These are phyloP conservation scores for Carex cristatella DNA, from an alignment of 176 grass and related monocot genomes.

Conservation along the genomic window DNA sequence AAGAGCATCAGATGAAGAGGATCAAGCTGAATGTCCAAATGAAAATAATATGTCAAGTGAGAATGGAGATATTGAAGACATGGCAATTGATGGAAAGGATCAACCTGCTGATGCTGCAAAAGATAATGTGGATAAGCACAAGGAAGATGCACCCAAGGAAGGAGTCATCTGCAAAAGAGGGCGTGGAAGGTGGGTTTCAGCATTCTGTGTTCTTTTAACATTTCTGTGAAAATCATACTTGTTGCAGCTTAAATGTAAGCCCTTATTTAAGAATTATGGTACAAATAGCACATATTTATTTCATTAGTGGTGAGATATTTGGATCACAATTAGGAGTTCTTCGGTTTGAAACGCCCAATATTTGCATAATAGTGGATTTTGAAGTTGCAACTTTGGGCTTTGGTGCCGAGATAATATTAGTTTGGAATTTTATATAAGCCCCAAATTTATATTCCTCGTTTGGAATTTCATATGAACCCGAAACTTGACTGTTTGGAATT, in stretches of 20 bases:
- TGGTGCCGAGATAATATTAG: background rate
- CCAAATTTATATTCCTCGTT: too few species aligned
- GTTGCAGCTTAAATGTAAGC: background rate
- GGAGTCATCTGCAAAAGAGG: background rate
- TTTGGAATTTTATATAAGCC: background rate
- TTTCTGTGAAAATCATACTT: background rate
- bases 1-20: background rate
- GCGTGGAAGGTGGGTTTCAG: background rate
- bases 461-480: too few species aligned
- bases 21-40: background rate
- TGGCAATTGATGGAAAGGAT: background rate
- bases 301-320: background rate
- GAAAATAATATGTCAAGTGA: background rate
- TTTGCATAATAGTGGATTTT: too few species aligned
- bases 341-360: too few species aligned
- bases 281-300: too few species aligned
- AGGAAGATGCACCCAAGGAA: background rate
- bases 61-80: background rate
- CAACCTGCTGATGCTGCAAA: background rate
- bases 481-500: too few species aligned
- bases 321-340: background rate
- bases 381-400: background rate
- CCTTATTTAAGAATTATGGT: background rate
- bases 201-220: background rate
- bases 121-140: background rate